Percentiles rank a stretch among this genome's conserved stretches.
Evolutionary conservation across 371 early-diverging fungal genomes (phyloP).

Genomic region (Spiromyces aspiralis): DNA sequence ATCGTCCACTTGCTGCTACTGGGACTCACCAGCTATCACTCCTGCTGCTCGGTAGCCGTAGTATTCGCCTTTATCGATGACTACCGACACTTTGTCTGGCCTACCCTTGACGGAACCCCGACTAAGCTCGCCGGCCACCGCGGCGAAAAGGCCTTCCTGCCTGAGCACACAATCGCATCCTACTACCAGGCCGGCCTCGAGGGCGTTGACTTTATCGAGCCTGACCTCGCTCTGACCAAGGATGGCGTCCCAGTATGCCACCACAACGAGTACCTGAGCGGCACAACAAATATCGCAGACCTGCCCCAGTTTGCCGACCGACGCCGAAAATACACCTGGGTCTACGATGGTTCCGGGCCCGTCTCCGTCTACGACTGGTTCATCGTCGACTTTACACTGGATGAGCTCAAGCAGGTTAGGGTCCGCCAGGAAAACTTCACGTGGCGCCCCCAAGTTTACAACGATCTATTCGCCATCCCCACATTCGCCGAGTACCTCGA

Average conservation of each 20-base stretch:
- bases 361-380: conserved; percentile 23
- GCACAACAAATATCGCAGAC: conserved; percentile 18
- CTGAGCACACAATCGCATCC: conserved; percentile 27
- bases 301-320: conserved; percentile 18
- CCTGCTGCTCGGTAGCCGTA: no score
- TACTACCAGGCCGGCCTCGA: conserved; percentile 29
- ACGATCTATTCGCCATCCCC: conserved; percentile 19
- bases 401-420: conserved; percentile 16
- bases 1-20: no score
- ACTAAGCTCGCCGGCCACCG: conserved; percentile 26
- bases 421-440: conserved; percentile 13
- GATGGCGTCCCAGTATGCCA: conserved; percentile 26
- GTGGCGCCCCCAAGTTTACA: conserved; percentile 24
- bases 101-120: conserved; percentile 18
- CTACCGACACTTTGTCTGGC: conserved; percentile 9
- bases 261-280: conserved; percentile 28
- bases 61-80: neutral
- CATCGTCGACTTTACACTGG: conserved; percentile 25
- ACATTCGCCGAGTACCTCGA: conserved; percentile 29
- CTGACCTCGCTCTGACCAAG: conserved; percentile 26
- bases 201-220: conserved; percentile 28
- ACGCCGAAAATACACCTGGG: conserved; percentile 15
- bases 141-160: conserved; percentile 31
- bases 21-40: no score
- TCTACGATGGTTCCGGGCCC: conserved; percentile 2